Evolutionary conservation across 306 rosid species (phyloP).

Genomic region (Carpinus viminea): DNA sequence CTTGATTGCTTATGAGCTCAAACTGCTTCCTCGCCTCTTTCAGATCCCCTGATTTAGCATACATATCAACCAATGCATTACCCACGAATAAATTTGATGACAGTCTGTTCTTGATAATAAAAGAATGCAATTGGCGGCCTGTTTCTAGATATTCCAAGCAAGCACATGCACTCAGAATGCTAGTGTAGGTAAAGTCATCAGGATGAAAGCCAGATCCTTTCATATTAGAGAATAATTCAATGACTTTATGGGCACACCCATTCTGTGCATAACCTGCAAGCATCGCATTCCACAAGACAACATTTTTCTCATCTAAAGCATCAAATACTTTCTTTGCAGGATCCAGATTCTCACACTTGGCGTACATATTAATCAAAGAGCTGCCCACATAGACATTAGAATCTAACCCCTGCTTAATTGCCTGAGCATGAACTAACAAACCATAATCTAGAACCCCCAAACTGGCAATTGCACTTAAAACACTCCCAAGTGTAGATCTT

Average conservation of each 20-base stretch:
- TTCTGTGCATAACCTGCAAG: slow-evolving; percentile 69
- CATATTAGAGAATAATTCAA: slow-evolving; percentile 59
- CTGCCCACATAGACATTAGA: slow-evolving; percentile 82
- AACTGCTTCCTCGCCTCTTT: slow-evolving; percentile 70
- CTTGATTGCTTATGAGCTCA: slow-evolving; percentile 59
- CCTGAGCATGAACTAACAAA: slow-evolving; percentile 63
- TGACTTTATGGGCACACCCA: slow-evolving; percentile 48
- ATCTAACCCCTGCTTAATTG: slow-evolving; percentile 66
- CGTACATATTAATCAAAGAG: slow-evolving; percentile 85
- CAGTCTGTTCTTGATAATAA: slow-evolving; percentile 58
- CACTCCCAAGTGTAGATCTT: slow-evolving; percentile 86
- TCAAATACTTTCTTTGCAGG: slow-evolving; percentile 58
- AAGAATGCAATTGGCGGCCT: slow-evolving; percentile 65
- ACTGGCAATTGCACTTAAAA: slow-evolving; percentile 66
- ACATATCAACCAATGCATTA: slow-evolving; percentile 84
- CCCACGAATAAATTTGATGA: slow-evolving; percentile 55
- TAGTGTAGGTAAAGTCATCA: slow-evolving; percentile 82
- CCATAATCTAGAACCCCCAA: slow-evolving; percentile 51
- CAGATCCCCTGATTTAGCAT: slow-evolving; percentile 71
- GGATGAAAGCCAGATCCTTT: slow-evolving; percentile 40
- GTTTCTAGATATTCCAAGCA: slow-evolving; percentile 45
- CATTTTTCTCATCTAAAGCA: slow-evolving; percentile 48
- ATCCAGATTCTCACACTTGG: slow-evolving; percentile 54
- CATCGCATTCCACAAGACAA: slow-evolving; percentile 81
- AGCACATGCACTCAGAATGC: slow-evolving; percentile 74